phyloP scores from a whole-genome alignment of 768 basidiomycete species.

The Cyathus striatus region DNA sequence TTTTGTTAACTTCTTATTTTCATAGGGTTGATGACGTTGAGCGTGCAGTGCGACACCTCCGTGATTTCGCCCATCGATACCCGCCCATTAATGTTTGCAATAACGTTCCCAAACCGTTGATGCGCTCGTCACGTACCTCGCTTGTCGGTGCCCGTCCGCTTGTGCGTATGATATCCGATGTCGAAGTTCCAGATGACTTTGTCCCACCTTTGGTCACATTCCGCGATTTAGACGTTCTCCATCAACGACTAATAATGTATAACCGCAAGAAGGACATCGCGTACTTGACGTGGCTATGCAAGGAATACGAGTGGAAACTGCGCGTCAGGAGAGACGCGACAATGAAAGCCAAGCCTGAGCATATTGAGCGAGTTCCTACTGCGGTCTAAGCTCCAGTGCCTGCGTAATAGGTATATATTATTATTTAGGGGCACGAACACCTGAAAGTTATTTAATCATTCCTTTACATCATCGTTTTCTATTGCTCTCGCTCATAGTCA shows the following conservation, averaged over 20 bases:
- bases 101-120: conserved; percentile 35
- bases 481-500: too few relatives aligned
- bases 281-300: conserved; percentile 69
- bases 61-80: conserved; percentile 58
- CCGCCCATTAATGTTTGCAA: conserved; percentile 49
- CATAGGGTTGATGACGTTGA: conserved; percentile 44
- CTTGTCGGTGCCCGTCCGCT: conserved; percentile 57
- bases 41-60: conserved; percentile 50
- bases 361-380: neutral
- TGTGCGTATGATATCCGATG: conserved; percentile 59
- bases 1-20: conserved; percentile 3
- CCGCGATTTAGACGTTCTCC: conserved; percentile 71
- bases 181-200: conserved; percentile 64
- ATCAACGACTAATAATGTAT: conserved; percentile 58
- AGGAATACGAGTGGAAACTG: conserved; percentile 69
- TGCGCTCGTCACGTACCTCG: conserved; percentile 55
- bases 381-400: too few relatives aligned
- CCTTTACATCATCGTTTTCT: too few relatives aligned
- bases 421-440: too few relatives aligned
- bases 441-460: too few relatives aligned
- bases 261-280: conserved; percentile 44
- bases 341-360: conserved; percentile 19
- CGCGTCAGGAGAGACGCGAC: conserved; percentile 51
- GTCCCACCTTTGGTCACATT: conserved; percentile 81
- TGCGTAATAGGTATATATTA: too few relatives aligned